Conservation (phyloP, 2,329 filamentous ascomycete species). For the Pseudodiploospora longispora region DNA sequence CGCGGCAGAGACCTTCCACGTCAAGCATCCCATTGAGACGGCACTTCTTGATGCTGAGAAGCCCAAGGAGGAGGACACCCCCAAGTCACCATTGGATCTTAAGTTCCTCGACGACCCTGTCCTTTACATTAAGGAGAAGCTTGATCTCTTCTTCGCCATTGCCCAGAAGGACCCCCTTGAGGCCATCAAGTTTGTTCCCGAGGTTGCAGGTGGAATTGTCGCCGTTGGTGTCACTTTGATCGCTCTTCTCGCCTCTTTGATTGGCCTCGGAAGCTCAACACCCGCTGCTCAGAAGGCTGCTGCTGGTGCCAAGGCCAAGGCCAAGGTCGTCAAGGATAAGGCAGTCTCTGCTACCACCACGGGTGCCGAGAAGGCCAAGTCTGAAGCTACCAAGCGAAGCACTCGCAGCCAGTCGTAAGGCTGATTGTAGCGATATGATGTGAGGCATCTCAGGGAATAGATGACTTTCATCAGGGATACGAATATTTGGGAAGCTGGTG, state of each 20-base stretch:
- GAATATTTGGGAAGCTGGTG: not conserved
- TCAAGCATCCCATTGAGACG: slow-evolving; percentile 80
- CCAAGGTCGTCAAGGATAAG: slow-evolving; percentile 63
- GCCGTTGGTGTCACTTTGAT: slow-evolving; percentile 63
- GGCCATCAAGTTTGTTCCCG: slow-evolving; percentile 83
- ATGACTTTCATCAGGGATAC: not conserved
- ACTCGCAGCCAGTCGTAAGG: slow-evolving; percentile 48
- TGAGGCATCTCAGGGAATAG: not conserved
- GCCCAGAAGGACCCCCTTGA: slow-evolving; percentile 73
- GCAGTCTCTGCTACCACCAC: slow-evolving; percentile 48
- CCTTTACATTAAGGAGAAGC: slow-evolving; percentile 81
- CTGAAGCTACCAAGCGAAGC: slow-evolving; percentile 56
- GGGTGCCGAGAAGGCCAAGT: slow-evolving; percentile 67
- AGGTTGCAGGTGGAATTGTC: slow-evolving; percentile 74
- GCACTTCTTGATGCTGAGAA: slow-evolving; percentile 68
- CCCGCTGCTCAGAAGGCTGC: slow-evolving; percentile 68
- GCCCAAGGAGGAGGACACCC: slow-evolving; percentile 61
- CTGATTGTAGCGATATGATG: slow-evolving; percentile 1
- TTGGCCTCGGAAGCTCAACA: slow-evolving; percentile 57
- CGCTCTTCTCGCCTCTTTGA: slow-evolving; percentile 58
- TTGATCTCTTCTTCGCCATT: slow-evolving; percentile 82
- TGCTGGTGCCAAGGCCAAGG: slow-evolving; percentile 58
- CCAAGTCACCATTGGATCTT: slow-evolving; percentile 66
- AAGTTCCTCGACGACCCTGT: slow-evolving; percentile 89
- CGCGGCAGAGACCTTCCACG: slow-evolving; percentile 78